Percentiles rank a stretch among this genome's conserved stretches.
Conservation (phyloP, 331 rosid genomes). For the Malus hybrid region DNA sequence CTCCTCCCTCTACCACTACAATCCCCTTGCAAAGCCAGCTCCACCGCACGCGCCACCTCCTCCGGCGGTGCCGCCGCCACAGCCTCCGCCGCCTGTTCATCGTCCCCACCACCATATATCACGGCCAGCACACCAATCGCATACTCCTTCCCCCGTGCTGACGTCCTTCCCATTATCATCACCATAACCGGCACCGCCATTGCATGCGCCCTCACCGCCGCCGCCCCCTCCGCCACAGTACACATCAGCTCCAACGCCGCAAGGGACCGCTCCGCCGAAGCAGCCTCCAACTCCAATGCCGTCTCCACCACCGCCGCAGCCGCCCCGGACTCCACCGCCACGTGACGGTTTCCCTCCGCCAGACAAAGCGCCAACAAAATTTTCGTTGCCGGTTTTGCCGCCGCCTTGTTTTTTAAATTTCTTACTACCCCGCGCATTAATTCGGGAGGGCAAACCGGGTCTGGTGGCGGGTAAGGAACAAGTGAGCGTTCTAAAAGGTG, state of each 20-base stretch:
- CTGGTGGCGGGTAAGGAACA: conserved; percentile 66
- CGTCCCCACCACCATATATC: conserved; percentile 37
- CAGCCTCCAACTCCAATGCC: conserved; percentile 55
- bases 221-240: conserved; percentile 78
- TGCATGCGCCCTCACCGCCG: conserved; percentile 68
- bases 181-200: conserved; percentile 91
- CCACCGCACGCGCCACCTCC: conserved; percentile 96
- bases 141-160: conserved; percentile 76
- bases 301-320: conserved; percentile 62
- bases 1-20: conserved; percentile 77
- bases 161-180: conserved; percentile 73
- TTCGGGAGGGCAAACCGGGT: conserved; percentile 71
- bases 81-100: conserved; percentile 15
- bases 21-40: conserved; percentile 67
- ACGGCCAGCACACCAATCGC: conserved; percentile 80
- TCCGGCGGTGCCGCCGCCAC: conserved; percentile 57
- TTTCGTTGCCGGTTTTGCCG: conserved; percentile 53
- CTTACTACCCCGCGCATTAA: conserved; percentile 55
- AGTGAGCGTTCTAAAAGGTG: conserved; percentile 77
- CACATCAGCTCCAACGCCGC: conserved; percentile 89
- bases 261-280: conserved; percentile 69
- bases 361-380: conserved; percentile 76
- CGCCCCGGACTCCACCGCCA: conserved; percentile 77
- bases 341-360: conserved; percentile 64
- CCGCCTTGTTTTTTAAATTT: conserved; percentile 26